Base-by-base conservation (phyloP, 371 early-diverging fungal genomes). In the Lichtheimia hyalospora region DNA sequence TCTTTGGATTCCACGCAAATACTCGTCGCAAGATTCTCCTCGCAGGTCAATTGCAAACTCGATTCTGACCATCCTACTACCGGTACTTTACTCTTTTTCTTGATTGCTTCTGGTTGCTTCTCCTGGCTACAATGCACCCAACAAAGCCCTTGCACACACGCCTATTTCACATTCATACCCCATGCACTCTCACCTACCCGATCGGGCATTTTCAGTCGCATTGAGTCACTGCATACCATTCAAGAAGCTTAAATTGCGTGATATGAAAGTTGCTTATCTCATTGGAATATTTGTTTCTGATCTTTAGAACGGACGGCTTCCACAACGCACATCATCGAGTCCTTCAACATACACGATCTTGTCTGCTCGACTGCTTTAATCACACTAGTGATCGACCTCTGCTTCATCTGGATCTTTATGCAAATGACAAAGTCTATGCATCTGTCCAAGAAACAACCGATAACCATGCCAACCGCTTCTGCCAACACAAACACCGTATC, bases 351-450 rank as follows among this genome's bases (percentile, higher is more conserved):
- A 49, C n/a, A 42, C 49, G 57, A 58, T 58, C 58, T 58, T 49
- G 58, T 50, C 50, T 58, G 34, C 46, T 49, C 58, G 50, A 50
- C 58, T 49, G 50, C 58, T 46, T 44, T 56, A 51, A 63, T 63
- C 63, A 63, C 57, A 46, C 48, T 63, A 44, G 55, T 63, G 58
- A 58, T 63, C 58, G 63, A 63, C 58, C 63, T 63, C 46, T 63
- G 57, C 51, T 63, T 63, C 63, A 63, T 63, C 63, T 63, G 63
- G 63, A 52, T 63, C 53, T 63, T 63, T 53, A 66, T 66, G 66
- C 66, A 61, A 66, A 66, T 66, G 65, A 64, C 65, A 44, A 64
- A 64, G 60, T 54, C 60, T 27, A 54, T 64, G 60, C 56, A 62
- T 43, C 51, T 57, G 50, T 50, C 62, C 39, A 57, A 57, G 44